Evolutionary conservation across 495 filamentous ascomycete genomes (phyloP), one percentile per base, ranked within the genome.

Genomic region (Jackrogersella multiformis): DNA sequence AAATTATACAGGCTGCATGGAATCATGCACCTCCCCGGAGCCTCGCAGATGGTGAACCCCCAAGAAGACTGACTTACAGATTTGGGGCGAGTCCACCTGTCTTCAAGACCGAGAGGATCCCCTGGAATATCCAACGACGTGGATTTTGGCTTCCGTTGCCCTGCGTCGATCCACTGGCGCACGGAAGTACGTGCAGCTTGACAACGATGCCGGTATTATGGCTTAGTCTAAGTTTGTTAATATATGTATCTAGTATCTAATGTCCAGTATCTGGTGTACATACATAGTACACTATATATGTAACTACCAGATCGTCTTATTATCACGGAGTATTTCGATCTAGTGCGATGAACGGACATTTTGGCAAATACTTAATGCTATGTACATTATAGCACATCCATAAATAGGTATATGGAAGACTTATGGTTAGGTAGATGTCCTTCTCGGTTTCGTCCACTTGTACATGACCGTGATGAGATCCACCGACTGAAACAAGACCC

Each of bases 11-110:
- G 61, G 57, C 64, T 74, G 70, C 73, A 74, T 73, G 67, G 64
- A 73, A 65, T 53, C 58, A 68, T 74, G 72, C 72, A 63, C 55
- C 69, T 65, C 66, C 58, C 66, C 72, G 72, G 53, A 67, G 68
- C 68, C 57, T 70, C 63, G 58, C 63, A 70, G 68, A 28, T 61
- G 53, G 56, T 61, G 66, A 69, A 57, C 56, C 66, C 61, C 55
- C 44, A 59, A 59, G 64, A 35, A 20, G 38, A 52, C 41, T 49
- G 35, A 51, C 44, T 53, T 36, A 49, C 45, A 52, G 24, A 62
- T 58, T 53, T 51, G 34, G 24, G 18, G 61, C 55, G 48, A 69
- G 53, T 42, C 66, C 54, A 64, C 59, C 34, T 42, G 36, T 44
- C 36, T 35, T 60, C 41, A 30, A 65, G 54, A 35, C 42, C 45